These are phyloP conservation scores for Yarrowia sp. DNA, from an alignment of 805 yeast genomes.

Conservation along the genomic window DNA sequence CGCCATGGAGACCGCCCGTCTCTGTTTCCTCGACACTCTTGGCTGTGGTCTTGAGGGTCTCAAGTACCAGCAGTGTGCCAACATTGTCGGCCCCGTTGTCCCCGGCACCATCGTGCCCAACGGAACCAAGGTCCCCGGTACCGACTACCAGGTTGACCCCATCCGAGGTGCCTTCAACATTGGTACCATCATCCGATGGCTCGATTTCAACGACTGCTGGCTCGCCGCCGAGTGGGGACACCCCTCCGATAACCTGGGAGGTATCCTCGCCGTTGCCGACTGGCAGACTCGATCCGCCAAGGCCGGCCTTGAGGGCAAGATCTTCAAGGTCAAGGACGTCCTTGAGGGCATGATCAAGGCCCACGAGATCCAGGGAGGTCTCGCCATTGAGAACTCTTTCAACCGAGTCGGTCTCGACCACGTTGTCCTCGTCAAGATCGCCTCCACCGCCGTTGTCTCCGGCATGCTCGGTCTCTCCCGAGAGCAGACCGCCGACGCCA, in stretches of 20 bases:
- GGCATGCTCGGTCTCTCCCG: slow-evolving; percentile 59
- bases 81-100: slow-evolving; percentile 62
- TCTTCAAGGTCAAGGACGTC: slow-evolving; percentile 59
- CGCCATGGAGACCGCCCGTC: slow-evolving; percentile 62
- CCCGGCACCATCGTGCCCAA: slow-evolving; percentile 63
- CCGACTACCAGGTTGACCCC: slow-evolving; percentile 60
- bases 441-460: slow-evolving; percentile 66
- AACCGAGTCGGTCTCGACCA: slow-evolving; percentile 67
- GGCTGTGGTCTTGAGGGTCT: slow-evolving; percentile 69
- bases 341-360: slow-evolving; percentile 67
- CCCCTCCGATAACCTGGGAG: slow-evolving; percentile 67
- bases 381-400: slow-evolving; percentile 67
- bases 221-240: slow-evolving; percentile 76
- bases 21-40: slow-evolving; percentile 63
- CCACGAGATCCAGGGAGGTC: slow-evolving; percentile 66
- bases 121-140: slow-evolving; percentile 64
- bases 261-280: slow-evolving; percentile 65
- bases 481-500: slow-evolving; percentile 61
- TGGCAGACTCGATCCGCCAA: slow-evolving; percentile 58
- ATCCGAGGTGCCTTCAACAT: slow-evolving; percentile 64
- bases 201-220: slow-evolving; percentile 71
- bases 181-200: slow-evolving; percentile 65
- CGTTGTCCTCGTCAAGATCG: slow-evolving; percentile 64
- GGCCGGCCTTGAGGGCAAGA: slow-evolving; percentile 53
- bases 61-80: slow-evolving; percentile 58